A percentile compares a stretch with the other conserved stretches of the same genome.
Evolutionary conservation across 1,284 basidiomycete species (phyloP).

Genomic region (Cystobasidiaceae sp.): DNA sequence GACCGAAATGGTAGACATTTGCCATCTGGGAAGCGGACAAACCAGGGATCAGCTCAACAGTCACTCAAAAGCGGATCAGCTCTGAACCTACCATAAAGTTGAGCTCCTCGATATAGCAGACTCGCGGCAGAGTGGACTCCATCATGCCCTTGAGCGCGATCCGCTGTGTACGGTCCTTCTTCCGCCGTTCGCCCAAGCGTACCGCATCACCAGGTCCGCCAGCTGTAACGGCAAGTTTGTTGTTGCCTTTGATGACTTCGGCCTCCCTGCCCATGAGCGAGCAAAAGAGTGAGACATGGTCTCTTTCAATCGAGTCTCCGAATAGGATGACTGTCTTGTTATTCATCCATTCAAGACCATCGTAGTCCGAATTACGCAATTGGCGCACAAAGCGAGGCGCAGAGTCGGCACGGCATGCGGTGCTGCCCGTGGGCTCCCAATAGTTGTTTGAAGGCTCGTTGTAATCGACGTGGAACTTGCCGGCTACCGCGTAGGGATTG

Average conservation of each 20-base stretch:
- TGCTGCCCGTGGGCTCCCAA: constrained; percentile 38
- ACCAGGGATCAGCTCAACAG: not conserved
- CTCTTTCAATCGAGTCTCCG: constrained; percentile 47
- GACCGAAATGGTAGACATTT: constrained; percentile 47
- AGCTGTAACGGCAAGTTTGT: constrained; percentile 36
- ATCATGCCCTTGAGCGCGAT: constrained; percentile 30
- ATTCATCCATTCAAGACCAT: constrained; percentile 41
- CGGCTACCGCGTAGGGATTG: constrained; percentile 39
- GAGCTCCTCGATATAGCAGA: constrained; percentile 47
- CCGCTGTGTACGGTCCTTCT: constrained; percentile 24
- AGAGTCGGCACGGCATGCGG: constrained; percentile 29
- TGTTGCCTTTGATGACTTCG: constrained; percentile 43
- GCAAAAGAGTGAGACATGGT: constrained; percentile 48
- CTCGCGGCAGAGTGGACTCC: constrained; percentile 46
- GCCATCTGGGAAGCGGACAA: constrained; percentile 39
- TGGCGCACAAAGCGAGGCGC: constrained; percentile 18
- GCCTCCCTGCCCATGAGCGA: constrained; percentile 44
- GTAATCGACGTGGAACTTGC: constrained; percentile 37
- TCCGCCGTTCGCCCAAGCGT: constrained; percentile 30
- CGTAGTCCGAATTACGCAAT: constrained; percentile 17
- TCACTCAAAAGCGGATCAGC: not conserved
- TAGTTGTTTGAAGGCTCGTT: constrained; percentile 38
- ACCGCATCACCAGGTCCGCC: constrained; percentile 29
- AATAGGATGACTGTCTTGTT: constrained; percentile 49
- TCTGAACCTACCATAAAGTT: constrained; percentile 45